Evolutionary conservation across 2,329 filamentous ascomycete genomes (phyloP), one percentile per base, ranked within the genome.

Genomic region (Stachybotrys echinatus): DNA sequence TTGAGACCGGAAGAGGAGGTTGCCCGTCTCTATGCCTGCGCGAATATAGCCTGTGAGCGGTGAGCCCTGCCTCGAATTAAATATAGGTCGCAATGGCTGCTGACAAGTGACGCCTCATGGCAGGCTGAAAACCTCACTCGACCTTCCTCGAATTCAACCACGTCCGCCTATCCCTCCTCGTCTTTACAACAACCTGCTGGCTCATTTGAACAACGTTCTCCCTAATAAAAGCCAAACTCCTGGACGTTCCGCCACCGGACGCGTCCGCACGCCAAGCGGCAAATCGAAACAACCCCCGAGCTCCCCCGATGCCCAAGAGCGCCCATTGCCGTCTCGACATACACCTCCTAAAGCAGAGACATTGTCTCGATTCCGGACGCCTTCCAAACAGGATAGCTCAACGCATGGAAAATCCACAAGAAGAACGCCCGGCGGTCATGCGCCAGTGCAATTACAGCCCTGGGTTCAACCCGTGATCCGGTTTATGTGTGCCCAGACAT

Each of bases 1-100:
- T 75, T 96, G 48, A 95, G 91, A 64, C 79, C 84, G 3, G 89
- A 95, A 50, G 91, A 96, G 66, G 92, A 96, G 66, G 84, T 94
- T 55, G 89, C 87, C n/a, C 80, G 92, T 19, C 78, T 81, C 5
- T 94, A 94, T 66, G 88, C 87, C 4, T 96, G 91, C 65, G 88
- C 89, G 14, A 86, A 96, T 68, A 80, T 99, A 52, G 94, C 94
- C 19, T 97, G 92, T 64, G 89, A 92, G 59, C 82, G 89, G 88
- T 89, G 70, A 42, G 58, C 3, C 14, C 14, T 8, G 5, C 3
- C 27, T n/a, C n/a, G n/a, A 34, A 43, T 45, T 45, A 34, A 34
- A 14, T 8, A 3, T 8, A 14, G 14, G 27, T 10, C 27, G 27
- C 10, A 14, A 8, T 10, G 27, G 10, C 3, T 34, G 14, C 14